Conservation (phyloP, 768 basidiomycete species). For the Xerocomellus amylosporus region DNA sequence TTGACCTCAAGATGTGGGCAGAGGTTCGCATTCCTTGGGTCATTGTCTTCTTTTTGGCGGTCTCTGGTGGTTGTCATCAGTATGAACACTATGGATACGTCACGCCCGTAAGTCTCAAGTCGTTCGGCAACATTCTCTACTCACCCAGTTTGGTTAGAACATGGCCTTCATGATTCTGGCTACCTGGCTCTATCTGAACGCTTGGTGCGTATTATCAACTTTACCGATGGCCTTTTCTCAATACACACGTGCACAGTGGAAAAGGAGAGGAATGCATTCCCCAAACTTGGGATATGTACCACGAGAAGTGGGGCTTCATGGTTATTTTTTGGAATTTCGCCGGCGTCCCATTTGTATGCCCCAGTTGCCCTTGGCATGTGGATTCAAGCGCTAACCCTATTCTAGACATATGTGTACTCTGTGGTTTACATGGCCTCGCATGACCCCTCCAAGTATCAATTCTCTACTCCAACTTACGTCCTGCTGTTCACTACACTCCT, state of each 20-base stretch:
- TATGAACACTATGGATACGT: slow-evolving; percentile 91
- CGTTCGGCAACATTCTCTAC: background rate
- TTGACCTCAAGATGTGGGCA: slow-evolving; percentile 99
- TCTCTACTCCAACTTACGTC: slow-evolving; percentile 74
- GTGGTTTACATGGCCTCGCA: slow-evolving; percentile 98
- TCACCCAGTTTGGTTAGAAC: slow-evolving; percentile 51
- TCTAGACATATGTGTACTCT: slow-evolving; percentile 92
- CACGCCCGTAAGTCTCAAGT: slow-evolving; percentile 62
- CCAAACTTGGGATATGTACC: slow-evolving; percentile 99
- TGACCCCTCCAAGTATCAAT: slow-evolving; percentile 82
- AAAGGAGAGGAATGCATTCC: slow-evolving; percentile 96
- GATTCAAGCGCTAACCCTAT: background rate
- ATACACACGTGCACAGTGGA: slow-evolving; percentile 43
- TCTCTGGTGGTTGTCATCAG: slow-evolving; percentile 94
- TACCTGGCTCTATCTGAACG: slow-evolving; percentile 95
- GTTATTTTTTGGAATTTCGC: slow-evolving; percentile 98
- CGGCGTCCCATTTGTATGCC: slow-evolving; percentile 82
- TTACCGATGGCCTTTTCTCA: background rate
- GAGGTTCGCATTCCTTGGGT: slow-evolving; percentile 98
- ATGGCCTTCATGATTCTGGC: slow-evolving; percentile 96
- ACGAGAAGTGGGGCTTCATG: slow-evolving; percentile 99
- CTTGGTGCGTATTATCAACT: slow-evolving; percentile 54
- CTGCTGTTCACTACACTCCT: slow-evolving; percentile 73
- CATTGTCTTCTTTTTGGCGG: slow-evolving; percentile 87
- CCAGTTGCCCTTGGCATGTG: background rate